Base-by-base conservation (phyloP, 108 stramenopile genomes). In the Nitzschia palea region DNA sequence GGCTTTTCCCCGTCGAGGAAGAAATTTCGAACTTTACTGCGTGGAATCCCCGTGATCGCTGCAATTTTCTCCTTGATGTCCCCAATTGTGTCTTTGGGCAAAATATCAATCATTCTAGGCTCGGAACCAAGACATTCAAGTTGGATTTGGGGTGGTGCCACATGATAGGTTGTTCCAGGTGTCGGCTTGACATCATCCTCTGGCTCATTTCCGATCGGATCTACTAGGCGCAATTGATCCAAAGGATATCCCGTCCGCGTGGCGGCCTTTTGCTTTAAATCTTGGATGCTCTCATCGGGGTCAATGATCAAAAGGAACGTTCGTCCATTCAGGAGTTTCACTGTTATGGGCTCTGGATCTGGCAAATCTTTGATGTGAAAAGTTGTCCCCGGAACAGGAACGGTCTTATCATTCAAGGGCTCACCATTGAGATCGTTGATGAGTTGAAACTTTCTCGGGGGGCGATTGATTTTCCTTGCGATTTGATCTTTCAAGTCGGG, bases 31-130 rank as follows among this genome's bases (percentile, higher is more conserved):
- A 62, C 60, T 2, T 68, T 35, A 0, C 53, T 4, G 32, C 45
- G 62, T 1, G 67, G 67, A 2, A 64, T 22, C 0, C 74, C 67
- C 25, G 67, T 68, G 33, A 63, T 28, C 8, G 62, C 62, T 29
- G 43, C 74, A n/a, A 76, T 44, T 31, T 62, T 15, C 35, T 76
- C 61, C 56, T 68, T 68, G 23, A 76, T 31, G 18, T 76, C 74
- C 3, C 53, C 28, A 17, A 67, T 52, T 10, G 67, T 76, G 27
- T 20, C 33, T 25, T 34, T 68, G 9, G 74, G 74, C 17, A 74
- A 27, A 8, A 53, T 40, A 9, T 58, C 31, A 12, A 62, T 20
- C 15, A 20, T 6, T 22, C 33, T 53, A 17, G 48, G 37, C 30
- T 62, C 35, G 47, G 28, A 32, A 26, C 35, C 48, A 37, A 60